These are phyloP conservation scores for Medicago arabica DNA, from an alignment of 306 rosid genomes.

Conservation along the genomic window DNA sequence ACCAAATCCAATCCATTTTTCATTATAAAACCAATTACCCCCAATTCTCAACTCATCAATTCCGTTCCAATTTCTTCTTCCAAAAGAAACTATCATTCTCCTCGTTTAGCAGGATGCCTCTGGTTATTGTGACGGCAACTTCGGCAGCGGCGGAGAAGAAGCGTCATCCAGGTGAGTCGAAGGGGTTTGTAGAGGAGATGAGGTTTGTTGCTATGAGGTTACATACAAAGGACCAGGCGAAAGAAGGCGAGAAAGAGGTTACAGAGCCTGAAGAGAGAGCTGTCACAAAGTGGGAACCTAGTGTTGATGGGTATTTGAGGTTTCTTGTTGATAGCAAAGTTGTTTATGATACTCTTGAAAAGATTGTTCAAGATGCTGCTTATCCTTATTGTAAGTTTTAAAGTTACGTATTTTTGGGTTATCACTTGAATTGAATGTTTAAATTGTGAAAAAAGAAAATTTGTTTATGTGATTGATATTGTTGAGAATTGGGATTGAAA, in stretches of 20 bases:
- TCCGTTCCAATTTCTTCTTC: constrained; percentile 40
- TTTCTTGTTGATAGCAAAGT: constrained; percentile 90
- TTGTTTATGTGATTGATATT: background rate
- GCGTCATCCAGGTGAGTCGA: constrained; percentile 84
- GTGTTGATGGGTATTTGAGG: constrained; percentile 75
- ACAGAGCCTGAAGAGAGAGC: constrained; percentile 73
- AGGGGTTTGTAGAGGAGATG: constrained; percentile 99
- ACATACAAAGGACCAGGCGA: constrained; percentile 92
- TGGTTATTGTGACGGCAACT: constrained; percentile 64
- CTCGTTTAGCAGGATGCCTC: constrained; percentile 40
- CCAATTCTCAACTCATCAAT: constrained; percentile 26
- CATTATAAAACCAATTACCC: constrained; percentile 34
- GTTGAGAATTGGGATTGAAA: background rate
- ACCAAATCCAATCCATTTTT: constrained; percentile 55
- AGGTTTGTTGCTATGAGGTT: constrained; percentile 97
- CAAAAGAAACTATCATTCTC: constrained; percentile 20
- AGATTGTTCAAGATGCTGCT: constrained; percentile 66
- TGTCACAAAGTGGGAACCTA: constrained; percentile 81
- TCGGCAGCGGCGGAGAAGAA: constrained; percentile 86
- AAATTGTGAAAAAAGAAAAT: background rate
- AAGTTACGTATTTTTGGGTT: background rate
- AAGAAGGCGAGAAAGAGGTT: constrained; percentile 85
- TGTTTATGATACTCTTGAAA: constrained; percentile 85
- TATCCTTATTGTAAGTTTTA: constrained; percentile 72
- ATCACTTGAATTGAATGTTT: no score